These are phyloP conservation scores for Cladosporium sphaerospermum DNA, from an alignment of 2,329 filamentous ascomycete species.

Conservation along the genomic window DNA sequence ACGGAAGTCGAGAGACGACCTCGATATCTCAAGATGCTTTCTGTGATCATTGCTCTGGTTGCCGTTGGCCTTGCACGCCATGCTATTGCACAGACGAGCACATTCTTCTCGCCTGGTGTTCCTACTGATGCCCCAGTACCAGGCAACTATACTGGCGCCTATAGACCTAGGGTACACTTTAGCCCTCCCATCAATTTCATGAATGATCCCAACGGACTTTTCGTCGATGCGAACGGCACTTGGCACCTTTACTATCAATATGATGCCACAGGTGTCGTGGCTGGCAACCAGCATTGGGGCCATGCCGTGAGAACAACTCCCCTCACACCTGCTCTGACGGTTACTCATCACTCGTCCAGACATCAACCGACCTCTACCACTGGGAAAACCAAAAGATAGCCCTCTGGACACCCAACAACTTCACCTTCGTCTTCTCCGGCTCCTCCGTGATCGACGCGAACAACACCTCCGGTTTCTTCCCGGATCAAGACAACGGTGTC, in stretches of 20 bases:
- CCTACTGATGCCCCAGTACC: constrained; percentile 31
- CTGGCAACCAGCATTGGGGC: constrained; percentile 60
- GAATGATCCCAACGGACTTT: constrained; percentile 62
- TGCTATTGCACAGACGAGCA: constrained; percentile 11
- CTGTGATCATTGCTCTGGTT: background rate
- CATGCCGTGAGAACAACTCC: background rate
- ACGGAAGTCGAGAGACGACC: background rate
- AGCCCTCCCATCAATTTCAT: constrained; percentile 38
- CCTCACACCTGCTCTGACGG: background rate
- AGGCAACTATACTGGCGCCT: constrained; percentile 35
- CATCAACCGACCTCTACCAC: constrained; percentile 49
- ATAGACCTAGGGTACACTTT: constrained; percentile 52
- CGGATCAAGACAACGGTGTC: constrained; percentile 53
- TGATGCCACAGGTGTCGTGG: constrained; percentile 44
- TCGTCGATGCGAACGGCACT: constrained; percentile 49
- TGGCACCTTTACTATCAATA: constrained; percentile 64
- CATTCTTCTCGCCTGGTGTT: constrained; percentile 24
- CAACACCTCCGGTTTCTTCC: constrained; percentile 62
- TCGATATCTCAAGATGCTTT: background rate
- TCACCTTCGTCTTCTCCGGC: constrained; percentile 48
- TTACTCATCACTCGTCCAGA: background rate
- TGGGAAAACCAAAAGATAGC: constrained; percentile 62
- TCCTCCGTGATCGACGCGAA: constrained; percentile 55
- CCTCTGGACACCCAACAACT: constrained; percentile 51
- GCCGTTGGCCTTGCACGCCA: background rate